Conservation (phyloP, 192 early-diverging fungal species). For the Allomyces macrogynus region DNA sequence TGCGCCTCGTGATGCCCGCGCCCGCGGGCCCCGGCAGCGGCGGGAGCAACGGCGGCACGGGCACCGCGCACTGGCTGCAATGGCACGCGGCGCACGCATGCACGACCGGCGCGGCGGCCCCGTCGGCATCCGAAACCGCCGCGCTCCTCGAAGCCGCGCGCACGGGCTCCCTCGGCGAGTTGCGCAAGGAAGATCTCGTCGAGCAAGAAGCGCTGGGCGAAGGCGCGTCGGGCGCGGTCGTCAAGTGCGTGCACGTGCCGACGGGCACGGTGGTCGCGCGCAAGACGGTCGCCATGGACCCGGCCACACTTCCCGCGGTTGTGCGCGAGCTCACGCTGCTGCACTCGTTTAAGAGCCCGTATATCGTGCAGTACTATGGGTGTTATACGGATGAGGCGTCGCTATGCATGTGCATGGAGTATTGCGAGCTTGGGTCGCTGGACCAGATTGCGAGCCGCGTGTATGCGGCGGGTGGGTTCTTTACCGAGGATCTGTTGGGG, state of each 20-base stretch:
- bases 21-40: no score
- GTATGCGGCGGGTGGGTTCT: not conserved
- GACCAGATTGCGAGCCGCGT: not conserved
- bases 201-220: constrained; percentile 62
- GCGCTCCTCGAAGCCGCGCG: no score
- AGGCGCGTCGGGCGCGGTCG: constrained; percentile 84
- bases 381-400: constrained; percentile 62
- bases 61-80: no score
- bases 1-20: no score
- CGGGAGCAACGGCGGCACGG: no score
- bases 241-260: constrained; percentile 64
- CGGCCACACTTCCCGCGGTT: constrained; percentile 9
- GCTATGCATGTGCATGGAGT: constrained; percentile 94
- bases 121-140: no score
- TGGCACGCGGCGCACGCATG: no score
- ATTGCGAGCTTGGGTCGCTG: constrained; percentile 64
- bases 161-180: constrained; percentile 13
- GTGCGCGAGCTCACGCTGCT: constrained; percentile 87
- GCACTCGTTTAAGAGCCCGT: constrained; percentile 81
- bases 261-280: constrained; percentile 79
- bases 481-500: constrained; percentile 21
- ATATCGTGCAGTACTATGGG: constrained; percentile 94
- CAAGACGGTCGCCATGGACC: constrained; percentile 25
- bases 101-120: no score
- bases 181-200: constrained; percentile 62